These are phyloP conservation scores for Primulina eburnea DNA, from an alignment of 257 asterid genomes.

Conservation along the genomic window DNA sequence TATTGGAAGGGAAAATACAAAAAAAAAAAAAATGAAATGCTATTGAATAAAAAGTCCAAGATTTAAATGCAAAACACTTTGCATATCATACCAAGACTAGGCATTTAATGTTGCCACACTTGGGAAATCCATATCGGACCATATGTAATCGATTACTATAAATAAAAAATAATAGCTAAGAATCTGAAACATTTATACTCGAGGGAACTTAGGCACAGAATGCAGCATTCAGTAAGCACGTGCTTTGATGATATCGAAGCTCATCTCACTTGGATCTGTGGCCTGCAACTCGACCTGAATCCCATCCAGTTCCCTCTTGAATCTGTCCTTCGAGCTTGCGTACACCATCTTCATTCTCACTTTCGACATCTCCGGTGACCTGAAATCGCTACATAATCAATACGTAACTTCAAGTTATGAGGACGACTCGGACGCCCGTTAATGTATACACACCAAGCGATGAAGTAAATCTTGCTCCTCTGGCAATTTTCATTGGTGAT, in stretches of 20 bases:
- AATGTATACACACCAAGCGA: slow-evolving; percentile 49
- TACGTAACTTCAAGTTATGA: neutral
- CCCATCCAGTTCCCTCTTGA: slow-evolving; percentile 84
- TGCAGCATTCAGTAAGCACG: slow-evolving; percentile 46
- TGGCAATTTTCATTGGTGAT: slow-evolving; percentile 72
- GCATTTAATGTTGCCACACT: neutral
- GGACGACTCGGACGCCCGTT: neutral
- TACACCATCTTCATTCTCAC: slow-evolving; percentile 94
- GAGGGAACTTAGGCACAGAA: neutral
- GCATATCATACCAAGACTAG: neutral
- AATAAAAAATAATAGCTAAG: neutral
- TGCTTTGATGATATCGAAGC: slow-evolving; percentile 64
- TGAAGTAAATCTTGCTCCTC: slow-evolving; percentile 84
- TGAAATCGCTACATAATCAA: slow-evolving; percentile 1
- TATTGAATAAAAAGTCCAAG: neutral
- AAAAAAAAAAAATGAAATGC: neutral
- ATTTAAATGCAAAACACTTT: neutral
- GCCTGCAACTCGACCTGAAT: slow-evolving; percentile 81
- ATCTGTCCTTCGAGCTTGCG: slow-evolving; percentile 85
- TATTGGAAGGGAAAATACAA: slow-evolving; percentile 74
- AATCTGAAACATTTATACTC: slow-evolving; percentile 1
- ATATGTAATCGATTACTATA: neutral
- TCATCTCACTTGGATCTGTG: slow-evolving; percentile 91
- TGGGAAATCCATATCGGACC: slow-evolving; percentile 1
- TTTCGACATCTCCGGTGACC: slow-evolving; percentile 72